These are phyloP conservation scores for Metarhizium robertsii DNA, from an alignment of 2,329 filamentous ascomycete genomes.

Conservation along the genomic window DNA sequence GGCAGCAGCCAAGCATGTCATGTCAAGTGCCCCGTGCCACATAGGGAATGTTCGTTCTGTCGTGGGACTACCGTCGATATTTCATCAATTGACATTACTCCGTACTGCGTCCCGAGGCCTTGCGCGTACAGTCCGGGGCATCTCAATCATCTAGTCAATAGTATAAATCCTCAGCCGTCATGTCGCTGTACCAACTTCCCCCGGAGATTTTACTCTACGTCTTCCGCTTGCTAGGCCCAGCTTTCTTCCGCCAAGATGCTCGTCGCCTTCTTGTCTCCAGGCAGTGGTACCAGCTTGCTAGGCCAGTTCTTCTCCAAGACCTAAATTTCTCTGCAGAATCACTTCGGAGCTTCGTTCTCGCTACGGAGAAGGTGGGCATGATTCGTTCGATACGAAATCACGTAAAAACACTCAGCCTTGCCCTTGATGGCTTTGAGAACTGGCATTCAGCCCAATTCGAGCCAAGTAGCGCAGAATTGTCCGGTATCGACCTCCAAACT, in stretches of 20 bases:
- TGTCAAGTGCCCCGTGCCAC: too few species aligned
- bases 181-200: too few species aligned
- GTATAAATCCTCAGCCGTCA: too few species aligned
- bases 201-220: conserved; percentile 1
- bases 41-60: too few species aligned
- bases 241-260: conserved; percentile 6
- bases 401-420: neutral
- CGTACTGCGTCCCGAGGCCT: too few species aligned
- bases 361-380: neutral
- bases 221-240: conserved; percentile 4
- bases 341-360: neutral
- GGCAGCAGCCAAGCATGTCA: too few species aligned
- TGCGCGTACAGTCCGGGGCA: too few species aligned
- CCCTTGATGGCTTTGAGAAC: conserved; percentile 5
- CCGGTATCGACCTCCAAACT: neutral
- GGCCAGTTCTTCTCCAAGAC: conserved; percentile 5
- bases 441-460: conserved; percentile 2
- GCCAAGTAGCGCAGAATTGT: neutral
- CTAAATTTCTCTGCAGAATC: conserved; percentile 4
- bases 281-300: conserved; percentile 5
- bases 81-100: too few species aligned
- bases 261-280: conserved; percentile 6
- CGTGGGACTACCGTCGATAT: too few species aligned
- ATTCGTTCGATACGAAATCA: conserved; percentile 3
- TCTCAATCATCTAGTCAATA: too few species aligned